Evolutionary conservation across 192 early-diverging fungal species (phyloP).

Genomic region (Podila epigama): DNA sequence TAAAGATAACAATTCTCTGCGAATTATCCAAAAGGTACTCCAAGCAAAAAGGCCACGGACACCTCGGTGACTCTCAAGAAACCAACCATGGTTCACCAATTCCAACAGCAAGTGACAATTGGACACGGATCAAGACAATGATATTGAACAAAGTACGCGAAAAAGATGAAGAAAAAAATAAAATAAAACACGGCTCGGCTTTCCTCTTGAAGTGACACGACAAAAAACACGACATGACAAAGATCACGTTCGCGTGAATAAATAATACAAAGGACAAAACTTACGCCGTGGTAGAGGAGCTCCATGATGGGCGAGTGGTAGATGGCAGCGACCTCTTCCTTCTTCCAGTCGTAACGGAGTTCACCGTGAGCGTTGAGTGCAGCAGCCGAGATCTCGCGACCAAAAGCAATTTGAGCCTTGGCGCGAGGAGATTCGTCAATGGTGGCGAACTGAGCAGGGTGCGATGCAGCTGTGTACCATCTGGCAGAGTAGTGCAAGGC

Average conservation of each 20-base stretch:
- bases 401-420: constrained; percentile 41
- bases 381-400: constrained; percentile 51
- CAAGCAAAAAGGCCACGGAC: neutral
- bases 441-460: constrained; percentile 53
- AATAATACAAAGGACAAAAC: constrained; percentile 43
- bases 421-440: constrained; percentile 48
- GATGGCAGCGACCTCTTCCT: constrained; percentile 75
- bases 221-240: neutral
- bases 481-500: constrained; percentile 41
- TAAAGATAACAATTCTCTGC: too few relatives aligned
- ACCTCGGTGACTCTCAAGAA: too few relatives aligned
- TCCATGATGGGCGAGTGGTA: constrained; percentile 82
- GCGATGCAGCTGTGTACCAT: constrained; percentile 51
- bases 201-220: constrained; percentile 48
- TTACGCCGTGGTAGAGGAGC: constrained; percentile 75
- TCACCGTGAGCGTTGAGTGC: constrained; percentile 56
- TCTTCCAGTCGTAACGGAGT: constrained; percentile 74
- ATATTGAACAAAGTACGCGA: too few relatives aligned
- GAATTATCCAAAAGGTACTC: too few relatives aligned
- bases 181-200: constrained; percentile 33
- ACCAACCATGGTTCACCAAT: too few relatives aligned
- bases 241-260: neutral
- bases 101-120: too few relatives aligned
- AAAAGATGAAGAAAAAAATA: neutral
- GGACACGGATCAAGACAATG: too few relatives aligned